Evolutionary conservation across 768 basidiomycete species (phyloP), one percentile per base, ranked within the genome.

Genomic region (Gautieria morchelliformis): DNA sequence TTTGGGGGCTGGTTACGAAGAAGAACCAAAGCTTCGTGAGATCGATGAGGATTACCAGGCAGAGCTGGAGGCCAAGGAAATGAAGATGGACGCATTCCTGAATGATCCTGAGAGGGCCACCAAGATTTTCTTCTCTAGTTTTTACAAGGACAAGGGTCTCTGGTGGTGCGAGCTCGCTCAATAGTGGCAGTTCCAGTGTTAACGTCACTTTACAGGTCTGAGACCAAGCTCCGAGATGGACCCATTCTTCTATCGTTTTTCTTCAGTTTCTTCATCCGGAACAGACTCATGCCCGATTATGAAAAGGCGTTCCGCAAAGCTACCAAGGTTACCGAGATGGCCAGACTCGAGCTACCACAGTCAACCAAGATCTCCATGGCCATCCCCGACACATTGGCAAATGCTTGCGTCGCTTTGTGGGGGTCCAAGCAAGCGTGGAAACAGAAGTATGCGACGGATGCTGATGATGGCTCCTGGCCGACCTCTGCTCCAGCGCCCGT

Each of bases 111-210:
- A 82, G 61, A 67, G 66, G 9, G 68, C 73, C 32, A 69, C 84
- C 53, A 80, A 74, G 56, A 74, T 87, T 19, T 91, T 89, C 68
- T 71, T 91, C 59, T 85, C 86, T 0, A 85, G 85, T 5, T 78
- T 81, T 62, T 84, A 82, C 70, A 74, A 80, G 37, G 77, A 81
- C 54, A 79, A 81, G 57, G 89, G 89, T 24, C 74, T 87, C 48
- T 76, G 82, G 55, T 89, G 84, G 87, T 87, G 59, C n/a, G 75
- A 64, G 9, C 5, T 51, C 17, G 30, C 35, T 53, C 47, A 48
- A 7, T 32, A 41, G 51, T 55, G 55, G 22, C 19, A 5, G n/a
- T 49, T 56, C 30, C 48, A 50, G 60, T 20, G 46, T 40, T 50
- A 33, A 53, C 48, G 22, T 56, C 62, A 30, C 48, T 20, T 32